Conservation (phyloP, 73 alveolate genomes). For the Loxodes magnus region DNA sequence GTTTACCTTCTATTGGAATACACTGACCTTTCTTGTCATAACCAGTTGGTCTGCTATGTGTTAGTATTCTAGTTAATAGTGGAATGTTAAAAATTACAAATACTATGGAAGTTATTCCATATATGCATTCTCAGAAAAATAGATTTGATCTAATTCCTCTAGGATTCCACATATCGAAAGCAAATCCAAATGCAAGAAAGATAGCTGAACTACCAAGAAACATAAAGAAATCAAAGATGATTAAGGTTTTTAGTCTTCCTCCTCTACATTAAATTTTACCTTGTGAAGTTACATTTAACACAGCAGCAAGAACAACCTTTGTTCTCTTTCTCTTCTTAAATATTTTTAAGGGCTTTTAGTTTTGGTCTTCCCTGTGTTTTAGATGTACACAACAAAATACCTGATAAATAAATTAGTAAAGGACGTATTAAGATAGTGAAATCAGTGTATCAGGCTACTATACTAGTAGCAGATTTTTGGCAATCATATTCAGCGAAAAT, state of each 20-base stretch:
- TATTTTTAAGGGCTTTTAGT: neutral
- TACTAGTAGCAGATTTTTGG: conserved; percentile 11
- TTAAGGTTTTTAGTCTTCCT: conserved; percentile 15
- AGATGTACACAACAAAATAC: too few species aligned
- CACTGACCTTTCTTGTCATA: conserved; percentile 14
- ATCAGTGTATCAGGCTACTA: too few species aligned
- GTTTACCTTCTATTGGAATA: conserved; percentile 13
- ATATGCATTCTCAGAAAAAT: conserved; percentile 5
- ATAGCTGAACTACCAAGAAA: conserved; percentile 14
- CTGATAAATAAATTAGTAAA: conserved; percentile 14
- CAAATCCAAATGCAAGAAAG: conserved; percentile 8
- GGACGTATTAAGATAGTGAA: too few species aligned
- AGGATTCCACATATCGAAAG: neutral
- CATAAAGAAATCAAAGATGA: conserved; percentile 11
- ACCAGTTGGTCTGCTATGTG: conserved; percentile 18
- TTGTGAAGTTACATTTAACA: neutral
- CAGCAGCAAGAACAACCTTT: conserved; percentile 6
- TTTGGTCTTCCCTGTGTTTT: neutral
- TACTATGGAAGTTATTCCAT: conserved; percentile 14
- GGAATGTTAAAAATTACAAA: conserved; percentile 15
- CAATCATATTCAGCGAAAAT: conserved; percentile 15
- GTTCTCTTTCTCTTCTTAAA: neutral
- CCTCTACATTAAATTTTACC: too few species aligned
- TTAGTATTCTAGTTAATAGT: conserved; percentile 8
- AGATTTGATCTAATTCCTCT: conserved; percentile 13